Conservation (phyloP, 306 rosid genomes). For the Ammopiptanthus mongolicus region DNA sequence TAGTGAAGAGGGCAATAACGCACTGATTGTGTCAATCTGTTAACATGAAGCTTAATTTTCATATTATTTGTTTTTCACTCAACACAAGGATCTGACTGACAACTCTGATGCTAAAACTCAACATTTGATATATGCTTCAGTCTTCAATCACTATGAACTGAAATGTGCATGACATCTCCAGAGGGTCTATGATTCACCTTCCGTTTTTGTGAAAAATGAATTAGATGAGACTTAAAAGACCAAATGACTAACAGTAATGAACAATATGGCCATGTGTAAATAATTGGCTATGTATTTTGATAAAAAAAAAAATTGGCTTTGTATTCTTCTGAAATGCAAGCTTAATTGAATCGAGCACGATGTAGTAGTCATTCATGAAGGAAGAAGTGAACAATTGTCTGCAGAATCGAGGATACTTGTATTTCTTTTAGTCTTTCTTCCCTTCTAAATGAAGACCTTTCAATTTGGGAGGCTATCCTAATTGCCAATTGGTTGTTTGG, state of each 20-base stretch:
- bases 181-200: conserved; percentile 7
- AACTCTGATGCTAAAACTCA: background rate
- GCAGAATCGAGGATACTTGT: background rate
- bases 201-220: conserved; percentile 10
- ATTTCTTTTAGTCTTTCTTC: conserved; percentile 3
- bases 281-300: background rate
- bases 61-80: background rate
- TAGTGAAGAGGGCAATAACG: background rate
- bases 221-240: background rate
- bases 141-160: background rate
- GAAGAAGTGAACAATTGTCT: conserved; percentile 8
- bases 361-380: background rate
- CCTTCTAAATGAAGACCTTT: background rate
- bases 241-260: conserved; percentile 8
- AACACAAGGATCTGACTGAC: background rate
- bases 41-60: background rate
- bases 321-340: background rate
- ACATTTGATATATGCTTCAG: background rate
- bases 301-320: background rate
- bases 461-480: conserved; percentile 9
- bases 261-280: background rate
- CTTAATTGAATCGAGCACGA: conserved; percentile 1
- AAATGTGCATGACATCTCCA: background rate
- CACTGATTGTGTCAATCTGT: background rate
- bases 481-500: background rate